Evolutionary conservation across 768 basidiomycete genomes (phyloP), one percentile per base, ranked within the genome.

Genomic region (Phylloporus sp.): DNA sequence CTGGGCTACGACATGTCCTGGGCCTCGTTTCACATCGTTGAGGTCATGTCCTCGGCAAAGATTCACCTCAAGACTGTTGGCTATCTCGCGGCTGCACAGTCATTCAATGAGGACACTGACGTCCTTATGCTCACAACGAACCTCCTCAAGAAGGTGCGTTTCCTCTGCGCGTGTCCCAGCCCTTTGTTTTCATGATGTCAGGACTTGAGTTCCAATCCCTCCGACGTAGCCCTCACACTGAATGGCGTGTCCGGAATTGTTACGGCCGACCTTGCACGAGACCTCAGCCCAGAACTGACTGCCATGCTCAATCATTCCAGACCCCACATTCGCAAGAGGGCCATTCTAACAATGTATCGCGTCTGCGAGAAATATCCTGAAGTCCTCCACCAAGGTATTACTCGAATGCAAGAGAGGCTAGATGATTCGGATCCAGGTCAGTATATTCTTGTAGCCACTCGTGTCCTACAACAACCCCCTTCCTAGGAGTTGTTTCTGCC

Each of bases 81-180:
- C 12, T 98, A 99, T 70, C 86, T 99, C 22, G 97, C 90, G 2
- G 94, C 97, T 4, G 70, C 82, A 36, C 85, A 94, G 71, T 95
- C 94, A 1, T 99, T 98, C 68, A 79, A 85, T 39, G 82, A 91
- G 59, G 91, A 95, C 52, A 98, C 97, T 1, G 97, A 98, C 60
- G 95, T 98, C 22, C 83, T 98, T 20, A 97, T 99, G 80, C 79
- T 98, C 42, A 97, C 95, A 4, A 97, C 95, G 10, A 99, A 99
- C 70, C 74, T 92, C 27, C 72, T 95, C 57, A 95, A 95, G 77
- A 97, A 97, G 81, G 93, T 90, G 52, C 53, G 81, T 62, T 6
- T 18, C 6, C 36, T 27, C 15, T 28, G 15, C 35, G 11, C 13
- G n/a, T 28, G 2, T 22, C 23, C 40, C 23, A 8, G 27, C 15